A percentile compares a stretch with the other conserved stretches of the same genome.
Conservation (phyloP, 2,329 filamentous ascomycete species). For the Raffaelea albimanens region DNA sequence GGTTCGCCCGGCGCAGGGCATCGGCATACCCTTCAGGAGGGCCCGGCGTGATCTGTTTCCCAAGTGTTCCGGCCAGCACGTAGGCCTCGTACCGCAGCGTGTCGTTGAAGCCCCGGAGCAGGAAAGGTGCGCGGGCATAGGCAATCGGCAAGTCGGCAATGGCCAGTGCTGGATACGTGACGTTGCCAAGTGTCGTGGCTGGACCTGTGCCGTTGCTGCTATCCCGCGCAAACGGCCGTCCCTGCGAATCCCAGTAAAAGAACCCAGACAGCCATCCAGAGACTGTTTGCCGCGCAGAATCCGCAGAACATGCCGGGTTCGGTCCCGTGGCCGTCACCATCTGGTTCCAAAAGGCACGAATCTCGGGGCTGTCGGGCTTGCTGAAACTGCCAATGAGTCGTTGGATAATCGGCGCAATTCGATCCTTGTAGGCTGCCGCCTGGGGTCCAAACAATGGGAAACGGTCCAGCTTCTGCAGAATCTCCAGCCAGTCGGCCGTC, state of each 20-base stretch:
- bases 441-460: slow-evolving; percentile 34
- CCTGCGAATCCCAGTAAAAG: slow-evolving; percentile 31
- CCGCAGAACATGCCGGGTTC: background rate
- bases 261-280: slow-evolving; percentile 42
- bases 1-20: slow-evolving; percentile 21
- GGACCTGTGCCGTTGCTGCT: background rate
- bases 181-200: slow-evolving; percentile 4
- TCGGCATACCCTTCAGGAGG: slow-evolving; percentile 18
- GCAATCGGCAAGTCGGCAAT: slow-evolving; percentile 24
- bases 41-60: slow-evolving; percentile 16
- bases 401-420: slow-evolving; percentile 33
- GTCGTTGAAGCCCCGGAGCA: slow-evolving; percentile 23
- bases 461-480: slow-evolving; percentile 31
- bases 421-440: slow-evolving; percentile 25
- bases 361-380: slow-evolving; percentile 21
- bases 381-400: slow-evolving; percentile 36
- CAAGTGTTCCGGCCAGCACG: slow-evolving; percentile 26
- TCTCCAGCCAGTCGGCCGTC: slow-evolving; percentile 27
- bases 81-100: slow-evolving; percentile 21
- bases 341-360: slow-evolving; percentile 31
- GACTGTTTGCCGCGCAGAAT: slow-evolving; percentile 15
- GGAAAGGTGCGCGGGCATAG: slow-evolving; percentile 29
- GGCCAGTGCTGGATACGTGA: slow-evolving; percentile 20
- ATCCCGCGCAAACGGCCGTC: slow-evolving; percentile 14
- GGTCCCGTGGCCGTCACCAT: slow-evolving; percentile 24